A percentile compares a stretch with the other conserved stretches of the same genome.
These are phyloP conservation scores for Oxyria digyna DNA, from an alignment of 148 eudicot genomes.

Conservation along the genomic window DNA sequence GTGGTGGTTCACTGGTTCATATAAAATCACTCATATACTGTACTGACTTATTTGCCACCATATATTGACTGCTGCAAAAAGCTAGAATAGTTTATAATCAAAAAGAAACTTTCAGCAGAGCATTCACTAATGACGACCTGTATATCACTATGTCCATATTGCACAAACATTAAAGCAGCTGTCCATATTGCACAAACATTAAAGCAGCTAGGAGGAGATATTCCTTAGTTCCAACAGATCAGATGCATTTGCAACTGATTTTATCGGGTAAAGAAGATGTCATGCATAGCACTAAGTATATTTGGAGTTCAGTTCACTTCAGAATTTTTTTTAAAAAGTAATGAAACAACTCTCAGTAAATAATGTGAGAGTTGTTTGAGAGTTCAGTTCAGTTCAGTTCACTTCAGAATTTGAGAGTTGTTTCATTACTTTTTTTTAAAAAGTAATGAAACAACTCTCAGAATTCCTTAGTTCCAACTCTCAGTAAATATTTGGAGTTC, in stretches of 20 bases:
- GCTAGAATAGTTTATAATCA: background rate
- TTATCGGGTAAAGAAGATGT: background rate
- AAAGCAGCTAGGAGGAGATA: background rate
- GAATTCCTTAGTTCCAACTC: no score
- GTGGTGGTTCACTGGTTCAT: background rate
- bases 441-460: no score
- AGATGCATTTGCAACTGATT: background rate
- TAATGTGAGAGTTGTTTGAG: no score
- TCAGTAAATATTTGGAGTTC: no score
- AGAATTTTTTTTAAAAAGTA: background rate
- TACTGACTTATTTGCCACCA: background rate
- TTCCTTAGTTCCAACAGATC: background rate
- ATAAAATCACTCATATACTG: background rate
- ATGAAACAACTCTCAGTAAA: background rate
- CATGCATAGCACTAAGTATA: background rate
- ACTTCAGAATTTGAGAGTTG: no score
- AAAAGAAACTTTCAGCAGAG: background rate
- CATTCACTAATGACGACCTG: background rate
- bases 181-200: no score
- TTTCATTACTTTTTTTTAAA: no score
- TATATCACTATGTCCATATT: no score
- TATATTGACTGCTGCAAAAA: background rate
- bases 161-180: no score
- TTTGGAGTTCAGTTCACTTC: background rate
- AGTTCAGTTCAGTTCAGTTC: no score